These are phyloP conservation scores for Lignosus rhinocerotis DNA, from an alignment of 1,284 basidiomycete species.

Conservation along the genomic window DNA sequence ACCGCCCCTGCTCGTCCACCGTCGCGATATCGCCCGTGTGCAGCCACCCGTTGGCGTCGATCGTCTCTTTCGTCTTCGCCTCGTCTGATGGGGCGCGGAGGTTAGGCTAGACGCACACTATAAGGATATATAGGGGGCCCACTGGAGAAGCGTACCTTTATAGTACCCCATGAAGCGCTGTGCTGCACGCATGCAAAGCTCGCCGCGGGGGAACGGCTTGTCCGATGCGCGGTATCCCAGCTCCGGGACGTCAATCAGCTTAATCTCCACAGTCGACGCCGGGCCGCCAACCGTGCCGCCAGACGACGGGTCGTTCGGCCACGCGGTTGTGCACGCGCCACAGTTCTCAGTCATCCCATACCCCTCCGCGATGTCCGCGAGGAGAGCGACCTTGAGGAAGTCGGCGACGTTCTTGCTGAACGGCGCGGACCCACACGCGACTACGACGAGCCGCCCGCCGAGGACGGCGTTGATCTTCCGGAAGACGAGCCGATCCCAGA, in stretches of 20 bases:
- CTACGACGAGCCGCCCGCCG: conserved; percentile 72
- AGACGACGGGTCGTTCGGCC: conserved; percentile 58
- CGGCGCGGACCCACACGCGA: conserved; percentile 83
- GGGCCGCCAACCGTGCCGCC: conserved; percentile 82
- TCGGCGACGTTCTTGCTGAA: conserved; percentile 80
- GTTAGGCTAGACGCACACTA: neutral
- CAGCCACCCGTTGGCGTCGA: conserved; percentile 85
- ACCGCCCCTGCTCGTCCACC: conserved; percentile 77
- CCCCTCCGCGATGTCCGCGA: conserved; percentile 76
- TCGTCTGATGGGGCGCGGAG: conserved; percentile 48
- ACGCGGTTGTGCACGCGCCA: conserved; percentile 55
- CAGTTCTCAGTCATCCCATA: conserved; percentile 84
- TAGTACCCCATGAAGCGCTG: conserved; percentile 71
- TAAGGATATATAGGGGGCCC: neutral
- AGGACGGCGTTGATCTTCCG: conserved; percentile 76
- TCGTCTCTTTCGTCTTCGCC: conserved; percentile 62
- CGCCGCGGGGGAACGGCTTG: conserved; percentile 89
- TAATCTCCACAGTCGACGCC: conserved; percentile 74
- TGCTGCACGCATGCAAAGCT: conserved; percentile 74
- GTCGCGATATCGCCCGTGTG: conserved; percentile 91
- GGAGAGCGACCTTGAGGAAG: conserved; percentile 80
- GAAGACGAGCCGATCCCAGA: conserved; percentile 95
- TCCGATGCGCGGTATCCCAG: conserved; percentile 91
- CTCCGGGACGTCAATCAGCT: conserved; percentile 84
- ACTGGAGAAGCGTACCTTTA: conserved; percentile 52